phyloP scores from a whole-genome alignment of 2,329 filamentous ascomycete species.

The Apiospora hydei region DNA sequence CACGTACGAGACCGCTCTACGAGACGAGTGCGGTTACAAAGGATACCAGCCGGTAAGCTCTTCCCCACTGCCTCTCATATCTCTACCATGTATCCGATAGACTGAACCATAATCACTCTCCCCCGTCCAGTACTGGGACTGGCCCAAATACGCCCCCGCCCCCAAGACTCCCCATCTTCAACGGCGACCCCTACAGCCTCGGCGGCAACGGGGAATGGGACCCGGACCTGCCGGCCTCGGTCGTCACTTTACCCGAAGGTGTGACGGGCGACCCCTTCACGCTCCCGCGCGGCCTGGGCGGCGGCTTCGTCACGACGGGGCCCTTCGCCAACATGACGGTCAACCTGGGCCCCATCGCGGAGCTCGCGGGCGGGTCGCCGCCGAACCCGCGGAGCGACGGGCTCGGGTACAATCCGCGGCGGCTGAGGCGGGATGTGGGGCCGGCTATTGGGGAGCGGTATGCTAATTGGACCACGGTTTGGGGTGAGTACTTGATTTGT shows the following conservation, averaged over 20 bases:
- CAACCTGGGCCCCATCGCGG: not conserved
- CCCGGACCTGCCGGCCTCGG: not conserved
- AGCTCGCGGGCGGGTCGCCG: not conserved
- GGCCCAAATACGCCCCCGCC: not conserved
- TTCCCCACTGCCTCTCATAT: not conserved
- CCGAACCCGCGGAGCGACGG: not conserved
- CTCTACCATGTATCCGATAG: not conserved
- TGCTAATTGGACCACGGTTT: not conserved
- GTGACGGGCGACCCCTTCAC: not conserved
- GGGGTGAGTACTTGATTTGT: no score
- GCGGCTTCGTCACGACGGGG: not conserved
- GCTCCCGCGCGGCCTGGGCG: not conserved
- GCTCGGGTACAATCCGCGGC: conserved; percentile 9
- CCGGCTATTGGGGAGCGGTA: not conserved
- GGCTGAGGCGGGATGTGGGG: not conserved
- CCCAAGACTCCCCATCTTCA: not conserved
- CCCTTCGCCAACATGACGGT: not conserved
- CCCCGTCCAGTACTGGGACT: not conserved
- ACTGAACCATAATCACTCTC: not conserved
- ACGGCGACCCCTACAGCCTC: not conserved
- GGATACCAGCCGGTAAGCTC: conserved; percentile 43
- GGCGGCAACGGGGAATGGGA: not conserved
- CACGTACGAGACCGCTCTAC: conserved; percentile 19
- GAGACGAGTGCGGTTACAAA: conserved; percentile 37
- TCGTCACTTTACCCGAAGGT: not conserved